Evolutionary conservation across 1,284 basidiomycete genomes (phyloP).

Genomic region (Trichosporon asahii): DNA sequence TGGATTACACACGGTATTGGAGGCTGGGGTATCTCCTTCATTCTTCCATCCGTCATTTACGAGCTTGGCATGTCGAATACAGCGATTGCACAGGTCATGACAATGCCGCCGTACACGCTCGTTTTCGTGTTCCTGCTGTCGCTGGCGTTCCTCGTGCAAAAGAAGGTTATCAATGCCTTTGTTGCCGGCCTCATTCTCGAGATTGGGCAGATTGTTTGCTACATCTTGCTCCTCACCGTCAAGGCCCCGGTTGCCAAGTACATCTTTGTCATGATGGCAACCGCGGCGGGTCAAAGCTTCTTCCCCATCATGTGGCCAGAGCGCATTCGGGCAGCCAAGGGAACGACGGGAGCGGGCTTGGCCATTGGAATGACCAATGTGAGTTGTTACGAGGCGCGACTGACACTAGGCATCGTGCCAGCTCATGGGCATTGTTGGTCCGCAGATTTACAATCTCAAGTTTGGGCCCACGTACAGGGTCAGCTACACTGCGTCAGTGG

Average conservation of each 20-base stretch:
- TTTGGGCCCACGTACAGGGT: conserved; percentile 17
- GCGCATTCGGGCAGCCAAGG: conserved; percentile 15
- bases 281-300: conserved; percentile 13
- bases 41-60: conserved; percentile 20
- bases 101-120: conserved; percentile 22
- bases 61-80: conserved; percentile 14
- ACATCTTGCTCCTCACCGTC: conserved; percentile 14
- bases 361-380: conserved; percentile 17
- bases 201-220: conserved; percentile 15
- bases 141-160: conserved; percentile 13
- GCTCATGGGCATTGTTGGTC: conserved; percentile 18
- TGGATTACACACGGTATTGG: conserved; percentile 23
- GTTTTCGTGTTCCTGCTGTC: conserved; percentile 18
- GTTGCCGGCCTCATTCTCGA: conserved; percentile 8
- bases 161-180: neutral
- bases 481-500: conserved; percentile 9
- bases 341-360: conserved; percentile 12
- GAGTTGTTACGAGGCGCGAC: neutral
- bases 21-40: conserved; percentile 19
- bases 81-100: conserved; percentile 20
- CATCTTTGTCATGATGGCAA: conserved; percentile 17
- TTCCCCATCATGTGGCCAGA: conserved; percentile 19
- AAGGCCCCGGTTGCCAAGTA: conserved; percentile 8
- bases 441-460: conserved; percentile 18
- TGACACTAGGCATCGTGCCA: conserved; percentile 5